Evolutionary conservation across 345 rosid genomes (phyloP), one percentile per base, ranked within the genome.

Genomic region (Arabidopsis thaliana): DNA sequence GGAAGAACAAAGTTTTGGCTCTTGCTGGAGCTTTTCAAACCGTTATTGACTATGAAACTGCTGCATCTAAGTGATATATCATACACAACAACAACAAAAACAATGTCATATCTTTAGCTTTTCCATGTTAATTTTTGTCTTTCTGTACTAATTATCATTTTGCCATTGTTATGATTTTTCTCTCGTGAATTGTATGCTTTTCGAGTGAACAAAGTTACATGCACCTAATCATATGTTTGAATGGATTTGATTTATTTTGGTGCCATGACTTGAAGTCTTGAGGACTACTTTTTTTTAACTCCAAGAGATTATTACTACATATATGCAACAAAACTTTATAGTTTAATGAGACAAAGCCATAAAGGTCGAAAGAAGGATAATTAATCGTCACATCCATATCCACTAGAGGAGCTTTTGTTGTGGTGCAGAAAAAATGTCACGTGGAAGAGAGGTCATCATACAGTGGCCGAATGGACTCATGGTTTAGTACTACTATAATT

Each of bases 11-110:
- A 66, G 98, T 93, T 61, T 84, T 66, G 58, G 96, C 97, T 44
- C 77, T 93, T 67, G 98, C 85, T 20, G 97, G 98, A 34, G 98
- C 98, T 22, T 93, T 93, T 57, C 88, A 93, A 86, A 89, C 93
- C 16, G 98, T 89, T 77, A 93, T 93, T 22, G 95, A 87, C 72
- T 84, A 89, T 60, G 91, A 93, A 84, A 71, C 94, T 51, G 82
- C 83, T 22, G 74, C 79, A 45, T 79, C 89, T 62, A 85, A 84
- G 79, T 81, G 77, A 82, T 44, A 45, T 3, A 8, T n/a, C 50
- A 65, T 55, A 37, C 58, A 69, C 16, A 53, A 53, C 49, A 55
- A 50, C 9, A 49, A 45, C 5, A 34, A 56, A 68, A 49, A 40
- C 16, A 65, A 23, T 38, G 53, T 28, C 44, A 28, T 56, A 28